Conservation (phyloP, 2,329 filamentous ascomycete species). For the Aspergillus aculeatinus region DNA sequence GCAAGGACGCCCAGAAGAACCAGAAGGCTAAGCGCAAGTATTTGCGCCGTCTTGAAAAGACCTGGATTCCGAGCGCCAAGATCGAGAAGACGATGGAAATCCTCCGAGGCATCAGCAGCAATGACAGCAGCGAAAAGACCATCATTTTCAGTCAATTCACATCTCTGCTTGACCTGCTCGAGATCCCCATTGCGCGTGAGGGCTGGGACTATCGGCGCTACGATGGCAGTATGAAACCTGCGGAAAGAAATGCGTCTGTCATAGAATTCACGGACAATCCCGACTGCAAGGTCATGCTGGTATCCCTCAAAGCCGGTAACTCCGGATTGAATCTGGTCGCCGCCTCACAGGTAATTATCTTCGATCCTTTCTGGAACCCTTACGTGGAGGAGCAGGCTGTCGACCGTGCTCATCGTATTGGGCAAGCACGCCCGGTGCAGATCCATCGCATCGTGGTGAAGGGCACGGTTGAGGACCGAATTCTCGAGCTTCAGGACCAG, state of each 20-base stretch:
- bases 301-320: constrained; percentile 78
- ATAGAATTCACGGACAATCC: constrained; percentile 64
- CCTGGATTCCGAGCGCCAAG: constrained; percentile 74
- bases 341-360: constrained; percentile 81
- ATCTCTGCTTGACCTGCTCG: constrained; percentile 72
- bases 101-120: constrained; percentile 52
- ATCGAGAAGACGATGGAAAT: constrained; percentile 68
- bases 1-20: constrained; percentile 59
- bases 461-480: constrained; percentile 83
- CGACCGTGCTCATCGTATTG: constrained; percentile 84
- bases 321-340: constrained; percentile 82
- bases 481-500: constrained; percentile 72
- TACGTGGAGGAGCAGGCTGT: constrained; percentile 91
- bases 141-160: constrained; percentile 84
- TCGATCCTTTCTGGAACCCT: constrained; percentile 94
- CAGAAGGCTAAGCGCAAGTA: constrained; percentile 67
- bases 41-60: constrained; percentile 63
- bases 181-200: constrained; percentile 65
- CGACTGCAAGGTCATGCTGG: constrained; percentile 67
- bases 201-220: constrained; percentile 66
- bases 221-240: constrained; percentile 71
- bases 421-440: constrained; percentile 70
- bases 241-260: constrained; percentile 66
- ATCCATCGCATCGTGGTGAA: constrained; percentile 77
- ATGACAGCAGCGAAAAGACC: constrained; percentile 65